Evolutionary conservation across 441 rosid genomes (phyloP), one percentile per base, ranked within the genome.

Genomic region (Corymbia citriodora): DNA sequence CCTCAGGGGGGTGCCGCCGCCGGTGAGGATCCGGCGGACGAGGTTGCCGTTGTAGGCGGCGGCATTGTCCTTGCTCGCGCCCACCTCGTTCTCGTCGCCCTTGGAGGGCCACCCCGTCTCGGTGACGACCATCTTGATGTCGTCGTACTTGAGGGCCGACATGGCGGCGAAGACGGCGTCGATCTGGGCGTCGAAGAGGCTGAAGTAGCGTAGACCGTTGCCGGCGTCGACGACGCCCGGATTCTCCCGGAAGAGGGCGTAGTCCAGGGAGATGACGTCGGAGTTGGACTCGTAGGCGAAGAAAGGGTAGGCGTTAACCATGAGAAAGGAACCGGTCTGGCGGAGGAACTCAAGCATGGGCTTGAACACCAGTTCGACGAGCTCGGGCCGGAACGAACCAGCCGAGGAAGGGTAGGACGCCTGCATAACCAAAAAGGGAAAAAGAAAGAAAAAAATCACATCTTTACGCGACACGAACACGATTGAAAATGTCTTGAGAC

Each of bases 91-190:
- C 82, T 93, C 94, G 68, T 96, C 98, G 10, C 99, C 99, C 57
- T 96, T 94, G 0, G 99, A 96, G 0, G 99, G 99, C 99, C 99
- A 97, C 1, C 99, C 98, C 23, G 99, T 97, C 89, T 97, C 99
- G 25, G 97, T 96, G 3, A 97, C 96, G 5, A 96, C 95, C 74
- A 97, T 88, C 49, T 89, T 89, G 10, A 97, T 91, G 33, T 97
- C 98, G 10, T 97, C 96, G 61, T 92, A 97, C 33, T 97, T 95
- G 36, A 97, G 63, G 4, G 97, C 96, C 1, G 98, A 93, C 96
- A 97, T 89, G 1, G 99, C 99, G 0, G 99, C 98, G 55, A 95
- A 97, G 88, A 96, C 99, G 91, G 99, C 99, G 90, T 97, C 99
- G 92, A 97, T 93, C 90, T 97, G 99, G 52, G 99, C 99, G 79